Evolutionary conservation across 768 basidiomycete species (phyloP).

Genomic region (Omphalotus guepiniiformis): DNA sequence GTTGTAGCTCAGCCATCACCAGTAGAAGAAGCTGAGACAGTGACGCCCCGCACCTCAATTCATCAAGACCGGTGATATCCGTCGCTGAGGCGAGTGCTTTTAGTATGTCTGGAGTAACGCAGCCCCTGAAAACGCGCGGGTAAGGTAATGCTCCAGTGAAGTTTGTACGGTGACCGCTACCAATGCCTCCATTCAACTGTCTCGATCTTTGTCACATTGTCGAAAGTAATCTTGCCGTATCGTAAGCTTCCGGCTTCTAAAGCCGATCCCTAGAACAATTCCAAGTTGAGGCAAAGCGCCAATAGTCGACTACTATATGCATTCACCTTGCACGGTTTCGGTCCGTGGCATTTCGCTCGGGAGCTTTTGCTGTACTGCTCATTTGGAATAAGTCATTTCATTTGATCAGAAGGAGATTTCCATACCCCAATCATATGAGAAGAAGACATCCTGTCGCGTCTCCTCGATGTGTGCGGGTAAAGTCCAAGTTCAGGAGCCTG

Average conservation of each 20-base stretch:
- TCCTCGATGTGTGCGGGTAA: background rate
- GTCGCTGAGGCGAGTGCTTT: slow-evolving; percentile 41
- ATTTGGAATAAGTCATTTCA: background rate
- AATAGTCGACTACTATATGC: no score
- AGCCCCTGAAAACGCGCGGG: slow-evolving; percentile 48
- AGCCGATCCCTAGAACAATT: slow-evolving; percentile 31
- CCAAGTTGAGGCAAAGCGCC: background rate
- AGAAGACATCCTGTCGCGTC: background rate
- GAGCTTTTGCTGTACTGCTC: slow-evolving; percentile 78
- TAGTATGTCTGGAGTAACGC: slow-evolving; percentile 60
- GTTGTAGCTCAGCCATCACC: background rate
- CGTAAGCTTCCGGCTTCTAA: slow-evolving; percentile 57
- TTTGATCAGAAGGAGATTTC: background rate
- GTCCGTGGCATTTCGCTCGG: slow-evolving; percentile 65
- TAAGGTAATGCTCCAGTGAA: slow-evolving; percentile 4
- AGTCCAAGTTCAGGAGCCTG: background rate
- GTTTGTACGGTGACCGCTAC: slow-evolving; percentile 30
- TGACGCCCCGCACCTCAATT: slow-evolving; percentile 45
- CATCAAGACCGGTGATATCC: slow-evolving; percentile 45
- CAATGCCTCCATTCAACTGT: slow-evolving; percentile 76
- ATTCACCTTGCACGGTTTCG: slow-evolving; percentile 46
- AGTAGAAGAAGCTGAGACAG: background rate
- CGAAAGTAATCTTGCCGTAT: slow-evolving; percentile 49
- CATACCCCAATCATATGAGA: slow-evolving; percentile 4
- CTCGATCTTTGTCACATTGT: slow-evolving; percentile 46